Conservation (phyloP, 495 filamentous ascomycete species). For the Hypoxylon perforatum region DNA sequence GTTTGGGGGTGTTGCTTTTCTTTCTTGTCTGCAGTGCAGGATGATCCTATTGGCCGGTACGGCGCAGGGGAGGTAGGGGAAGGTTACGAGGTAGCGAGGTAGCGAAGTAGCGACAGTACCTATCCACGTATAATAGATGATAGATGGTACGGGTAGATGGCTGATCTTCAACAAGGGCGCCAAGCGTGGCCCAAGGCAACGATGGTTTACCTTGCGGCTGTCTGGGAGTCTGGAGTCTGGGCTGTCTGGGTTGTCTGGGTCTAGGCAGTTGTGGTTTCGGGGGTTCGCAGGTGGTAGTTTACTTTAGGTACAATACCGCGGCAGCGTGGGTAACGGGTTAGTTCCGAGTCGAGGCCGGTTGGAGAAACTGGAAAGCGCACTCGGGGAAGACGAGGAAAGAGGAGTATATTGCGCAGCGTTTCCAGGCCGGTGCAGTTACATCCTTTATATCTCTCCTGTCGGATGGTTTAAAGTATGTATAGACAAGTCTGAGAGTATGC, state of each 20-base stretch:
- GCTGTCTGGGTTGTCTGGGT: neutral
- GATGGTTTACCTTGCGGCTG: slow-evolving; percentile 26
- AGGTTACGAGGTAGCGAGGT: slow-evolving; percentile 19
- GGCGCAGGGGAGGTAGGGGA: neutral
- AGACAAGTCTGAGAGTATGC: neutral
- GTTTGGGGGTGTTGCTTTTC: slow-evolving; percentile 37
- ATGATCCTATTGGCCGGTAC: slow-evolving; percentile 31
- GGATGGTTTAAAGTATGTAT: neutral
- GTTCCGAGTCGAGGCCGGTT: too few relatives aligned
- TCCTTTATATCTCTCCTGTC: too few relatives aligned
- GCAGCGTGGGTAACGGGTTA: too few relatives aligned
- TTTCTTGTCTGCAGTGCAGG: slow-evolving; percentile 21
- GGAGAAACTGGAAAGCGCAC: too few relatives aligned
- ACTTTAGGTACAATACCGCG: too few relatives aligned
- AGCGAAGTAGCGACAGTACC: neutral
- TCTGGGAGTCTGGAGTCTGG: slow-evolving; percentile 17
- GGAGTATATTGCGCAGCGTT: too few relatives aligned
- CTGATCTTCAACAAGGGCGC: slow-evolving; percentile 38
- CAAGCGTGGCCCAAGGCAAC: slow-evolving; percentile 25
- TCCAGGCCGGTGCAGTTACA: too few relatives aligned
- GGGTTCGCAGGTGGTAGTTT: too few relatives aligned
- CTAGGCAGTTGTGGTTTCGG: neutral
- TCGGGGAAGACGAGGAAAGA: too few relatives aligned
- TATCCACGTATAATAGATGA: slow-evolving; percentile 8
- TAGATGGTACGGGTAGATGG: slow-evolving; percentile 21